Percentiles rank a stretch among this genome's conserved stretches.
Evolutionary conservation across 129 eudicot species (phyloP).

Genomic region (sunflower (Helianthus annuus)): DNA sequence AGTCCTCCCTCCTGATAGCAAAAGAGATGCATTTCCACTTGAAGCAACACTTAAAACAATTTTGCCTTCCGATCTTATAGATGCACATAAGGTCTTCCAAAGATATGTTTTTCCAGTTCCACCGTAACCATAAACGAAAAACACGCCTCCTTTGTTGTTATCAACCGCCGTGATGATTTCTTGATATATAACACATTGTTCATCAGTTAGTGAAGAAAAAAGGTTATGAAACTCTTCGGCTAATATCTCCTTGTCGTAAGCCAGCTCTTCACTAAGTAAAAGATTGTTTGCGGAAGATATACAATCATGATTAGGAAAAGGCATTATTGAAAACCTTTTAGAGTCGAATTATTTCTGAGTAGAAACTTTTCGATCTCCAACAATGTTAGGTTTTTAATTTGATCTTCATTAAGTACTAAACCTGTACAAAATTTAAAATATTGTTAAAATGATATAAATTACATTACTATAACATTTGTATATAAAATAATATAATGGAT

Average conservation of each 20-base stretch:
- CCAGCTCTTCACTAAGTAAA: not conserved
- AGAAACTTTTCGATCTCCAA: not conserved
- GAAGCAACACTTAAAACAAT: constrained; percentile 3
- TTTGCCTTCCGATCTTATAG: not conserved
- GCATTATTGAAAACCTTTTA: not conserved
- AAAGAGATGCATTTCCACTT: constrained; percentile 3
- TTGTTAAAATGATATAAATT: not conserved
- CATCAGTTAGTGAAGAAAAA: not conserved
- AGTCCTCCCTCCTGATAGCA: not conserved
- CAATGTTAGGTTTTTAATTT: not conserved
- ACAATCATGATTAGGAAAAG: not conserved
- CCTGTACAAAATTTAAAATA: not conserved
- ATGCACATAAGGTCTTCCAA: not conserved
- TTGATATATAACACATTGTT: not conserved
- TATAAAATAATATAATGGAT: not conserved
- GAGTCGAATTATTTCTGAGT: not conserved
- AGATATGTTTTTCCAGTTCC: constrained; percentile 4
- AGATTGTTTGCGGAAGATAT: not conserved
- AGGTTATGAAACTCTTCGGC: not conserved
- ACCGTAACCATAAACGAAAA: constrained; percentile 6
- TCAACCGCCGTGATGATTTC: not conserved
- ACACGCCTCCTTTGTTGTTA: not conserved
- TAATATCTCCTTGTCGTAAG: not conserved
- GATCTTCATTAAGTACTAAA: not conserved
- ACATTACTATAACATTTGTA: not conserved